A percentile compares a stretch with the other conserved stretches of the same genome.
Evolutionary conservation across 345 rosid species (phyloP).

Genomic region (Camelina laxa): DNA sequence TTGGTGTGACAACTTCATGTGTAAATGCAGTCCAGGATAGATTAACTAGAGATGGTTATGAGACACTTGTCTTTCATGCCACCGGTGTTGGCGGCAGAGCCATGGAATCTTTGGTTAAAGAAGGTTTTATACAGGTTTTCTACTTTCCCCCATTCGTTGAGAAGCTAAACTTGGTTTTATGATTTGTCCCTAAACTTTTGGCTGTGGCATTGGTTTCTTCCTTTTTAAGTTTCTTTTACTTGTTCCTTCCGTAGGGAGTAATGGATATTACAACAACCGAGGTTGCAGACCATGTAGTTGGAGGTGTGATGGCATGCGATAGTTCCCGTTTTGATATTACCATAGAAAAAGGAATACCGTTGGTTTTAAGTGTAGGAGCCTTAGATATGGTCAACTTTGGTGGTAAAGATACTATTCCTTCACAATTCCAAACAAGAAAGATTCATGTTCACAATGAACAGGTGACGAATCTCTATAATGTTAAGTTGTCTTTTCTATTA

Average conservation of each 20-base stretch:
- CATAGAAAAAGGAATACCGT: conserved; percentile 78
- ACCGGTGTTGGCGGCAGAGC: conserved; percentile 96
- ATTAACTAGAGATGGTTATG: conserved; percentile 71
- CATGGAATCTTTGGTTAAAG: conserved; percentile 81
- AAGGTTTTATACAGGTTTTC: conserved; percentile 83
- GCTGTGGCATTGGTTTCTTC: conserved; percentile 2
- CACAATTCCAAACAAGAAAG: conserved; percentile 65
- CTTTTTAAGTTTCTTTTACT: not conserved
- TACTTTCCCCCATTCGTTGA: not conserved
- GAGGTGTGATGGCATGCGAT: conserved; percentile 96
- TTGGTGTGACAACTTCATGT: conserved; percentile 92
- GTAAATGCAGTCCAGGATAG: conserved; percentile 71
- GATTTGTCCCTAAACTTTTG: not conserved
- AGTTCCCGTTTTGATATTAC: conserved; percentile 78
- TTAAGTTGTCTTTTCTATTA: not conserved
- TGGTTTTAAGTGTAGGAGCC: conserved; percentile 89
- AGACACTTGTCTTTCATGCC: conserved; percentile 90
- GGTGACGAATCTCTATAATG: conserved; percentile 48
- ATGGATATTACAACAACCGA: conserved; percentile 90
- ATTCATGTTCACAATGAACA: conserved; percentile 81
- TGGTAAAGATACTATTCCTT: conserved; percentile 72
- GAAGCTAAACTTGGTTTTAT: no score
- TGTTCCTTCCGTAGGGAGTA: conserved; percentile 60
- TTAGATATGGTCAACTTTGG: conserved; percentile 98
- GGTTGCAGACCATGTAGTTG: conserved; percentile 90